phyloP scores from a whole-genome alignment of 1,139 yeast genomes.

The Hyphopichia burtonii region DNA sequence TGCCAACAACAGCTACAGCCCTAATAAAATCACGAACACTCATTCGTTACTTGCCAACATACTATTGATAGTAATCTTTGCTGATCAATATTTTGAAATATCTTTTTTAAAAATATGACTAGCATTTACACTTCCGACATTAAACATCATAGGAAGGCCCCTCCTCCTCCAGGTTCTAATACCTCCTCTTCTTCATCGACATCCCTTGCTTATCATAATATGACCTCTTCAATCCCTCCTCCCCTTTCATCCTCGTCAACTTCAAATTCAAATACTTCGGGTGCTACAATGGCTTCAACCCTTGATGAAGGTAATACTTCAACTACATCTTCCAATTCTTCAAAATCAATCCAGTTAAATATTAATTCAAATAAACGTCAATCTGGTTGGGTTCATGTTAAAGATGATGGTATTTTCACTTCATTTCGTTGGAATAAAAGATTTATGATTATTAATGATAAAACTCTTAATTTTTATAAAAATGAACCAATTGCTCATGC shows the following conservation, averaged over 20 bases:
- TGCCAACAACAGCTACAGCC: too few species aligned
- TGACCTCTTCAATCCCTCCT: neutral
- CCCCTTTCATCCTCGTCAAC: constrained; percentile 6
- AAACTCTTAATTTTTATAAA: constrained; percentile 73
- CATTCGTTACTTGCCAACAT: too few species aligned
- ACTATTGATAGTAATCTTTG: too few species aligned
- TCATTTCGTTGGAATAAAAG: constrained; percentile 92
- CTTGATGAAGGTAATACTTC: constrained; percentile 4
- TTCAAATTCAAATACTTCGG: too few species aligned
- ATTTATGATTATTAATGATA: constrained; percentile 73
- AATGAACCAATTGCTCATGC: constrained; percentile 43
- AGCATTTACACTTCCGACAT: constrained; percentile 49
- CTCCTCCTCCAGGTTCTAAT: constrained; percentile 36
- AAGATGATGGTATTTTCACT: constrained; percentile 81
- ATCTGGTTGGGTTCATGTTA: constrained; percentile 85
- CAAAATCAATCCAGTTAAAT: constrained; percentile 17
- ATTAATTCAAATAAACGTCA: constrained; percentile 33
- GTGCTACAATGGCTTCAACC: constrained; percentile 5
- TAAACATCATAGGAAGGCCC: constrained; percentile 46
- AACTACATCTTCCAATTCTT: constrained; percentile 4
- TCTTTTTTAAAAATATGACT: constrained; percentile 28
- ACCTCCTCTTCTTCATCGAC: constrained; percentile 4
- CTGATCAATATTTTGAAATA: too few species aligned
- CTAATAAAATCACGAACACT: too few species aligned
- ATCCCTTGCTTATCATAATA: constrained; percentile 1